phyloP scores from a whole-genome alignment of 2,329 filamentous ascomycete species.

The Alternaria ethzedia region DNA sequence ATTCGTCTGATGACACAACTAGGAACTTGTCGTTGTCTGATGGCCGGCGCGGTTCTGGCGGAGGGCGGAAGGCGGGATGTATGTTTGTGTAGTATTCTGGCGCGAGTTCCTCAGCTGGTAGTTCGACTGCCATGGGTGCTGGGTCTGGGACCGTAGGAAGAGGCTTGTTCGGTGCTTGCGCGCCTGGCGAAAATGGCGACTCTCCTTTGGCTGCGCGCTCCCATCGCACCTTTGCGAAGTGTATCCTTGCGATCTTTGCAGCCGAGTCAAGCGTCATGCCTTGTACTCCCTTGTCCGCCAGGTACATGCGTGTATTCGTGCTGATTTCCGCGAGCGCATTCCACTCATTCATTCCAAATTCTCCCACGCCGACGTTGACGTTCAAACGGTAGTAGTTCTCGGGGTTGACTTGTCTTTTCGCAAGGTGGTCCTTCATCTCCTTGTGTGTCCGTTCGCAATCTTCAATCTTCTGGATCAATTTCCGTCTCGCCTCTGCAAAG shows the following conservation, averaged over 20 bases:
- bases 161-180: conserved; percentile 42
- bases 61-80: conserved; percentile 40
- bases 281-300: conserved; percentile 75
- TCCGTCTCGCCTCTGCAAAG: conserved; percentile 86
- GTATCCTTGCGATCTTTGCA: conserved; percentile 81
- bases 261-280: conserved; percentile 78
- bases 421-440: conserved; percentile 81
- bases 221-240: conserved; percentile 74
- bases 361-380: conserved; percentile 92
- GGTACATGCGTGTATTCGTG: conserved; percentile 85
- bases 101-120: conserved; percentile 62
- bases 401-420: conserved; percentile 77
- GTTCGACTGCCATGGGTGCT: conserved; percentile 61
- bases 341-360: conserved; percentile 99
- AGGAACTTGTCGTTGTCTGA: conserved; percentile 59
- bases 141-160: conserved; percentile 48
- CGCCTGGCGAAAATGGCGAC: conserved; percentile 27
- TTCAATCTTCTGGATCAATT: conserved; percentile 90
- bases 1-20: conserved; percentile 62
- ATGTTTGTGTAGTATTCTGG: conserved; percentile 41
- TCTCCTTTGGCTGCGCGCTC: conserved; percentile 55
- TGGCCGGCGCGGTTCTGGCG: conserved; percentile 33
- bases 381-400: conserved; percentile 98
- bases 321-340: conserved; percentile 91
- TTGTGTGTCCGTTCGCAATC: conserved; percentile 91